Conservation (phyloP, 352 stramenopile genomes). For the Pelagophyceae sp. region DNA sequence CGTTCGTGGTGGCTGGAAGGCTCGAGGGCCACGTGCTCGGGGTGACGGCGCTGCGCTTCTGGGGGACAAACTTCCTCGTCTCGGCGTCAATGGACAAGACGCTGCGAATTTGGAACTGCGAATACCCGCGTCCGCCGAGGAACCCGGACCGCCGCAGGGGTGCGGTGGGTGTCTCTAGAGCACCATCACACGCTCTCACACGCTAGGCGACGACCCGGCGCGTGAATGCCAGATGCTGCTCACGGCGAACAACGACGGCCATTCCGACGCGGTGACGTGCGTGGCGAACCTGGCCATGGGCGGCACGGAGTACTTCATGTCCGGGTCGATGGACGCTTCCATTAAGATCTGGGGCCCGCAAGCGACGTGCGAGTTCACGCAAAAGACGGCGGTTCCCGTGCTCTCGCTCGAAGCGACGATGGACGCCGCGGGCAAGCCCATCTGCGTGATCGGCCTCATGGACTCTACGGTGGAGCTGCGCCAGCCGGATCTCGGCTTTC, state of each 20-base stretch:
- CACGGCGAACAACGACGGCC: neutral
- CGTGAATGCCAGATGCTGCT: neutral
- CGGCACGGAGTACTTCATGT: neutral
- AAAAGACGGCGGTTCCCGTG: neutral
- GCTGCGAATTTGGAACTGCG: neutral
- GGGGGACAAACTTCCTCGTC: neutral
- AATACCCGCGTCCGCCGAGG: too few species aligned
- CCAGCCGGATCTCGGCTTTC: slow-evolving; percentile 8
- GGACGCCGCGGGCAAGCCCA: neutral
- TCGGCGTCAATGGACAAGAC: neutral
- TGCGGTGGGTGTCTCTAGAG: too few species aligned
- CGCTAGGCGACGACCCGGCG: neutral
- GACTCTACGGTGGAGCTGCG: slow-evolving; percentile 6
- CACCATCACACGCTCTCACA: too few species aligned
- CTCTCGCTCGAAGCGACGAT: neutral
- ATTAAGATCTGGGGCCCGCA: slow-evolving; percentile 9
- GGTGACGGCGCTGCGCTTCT: neutral
- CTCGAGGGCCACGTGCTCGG: slow-evolving; percentile 16
- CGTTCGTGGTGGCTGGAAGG: neutral
- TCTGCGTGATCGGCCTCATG: slow-evolving; percentile 4
- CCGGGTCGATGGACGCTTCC: neutral
- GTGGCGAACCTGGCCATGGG: neutral
- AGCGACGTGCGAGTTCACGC: neutral
- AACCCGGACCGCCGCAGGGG: too few species aligned
- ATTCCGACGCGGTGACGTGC: neutral